Conservation (phyloP, 441 rosid species). For the Populus hybrid region DNA sequence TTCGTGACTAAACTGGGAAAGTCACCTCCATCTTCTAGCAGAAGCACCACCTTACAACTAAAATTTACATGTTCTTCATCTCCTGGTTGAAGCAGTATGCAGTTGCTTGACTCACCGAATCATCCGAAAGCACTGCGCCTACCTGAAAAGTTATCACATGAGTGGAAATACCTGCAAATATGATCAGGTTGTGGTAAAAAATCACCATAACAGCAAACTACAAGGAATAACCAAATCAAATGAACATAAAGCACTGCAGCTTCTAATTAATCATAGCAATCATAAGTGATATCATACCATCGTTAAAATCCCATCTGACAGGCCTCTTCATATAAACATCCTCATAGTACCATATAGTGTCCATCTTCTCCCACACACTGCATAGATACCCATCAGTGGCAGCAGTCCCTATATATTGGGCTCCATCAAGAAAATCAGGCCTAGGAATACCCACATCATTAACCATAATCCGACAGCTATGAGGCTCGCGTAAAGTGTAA, state of each 20-base stretch:
- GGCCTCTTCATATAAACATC: slow-evolving; percentile 17
- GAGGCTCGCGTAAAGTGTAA: slow-evolving; percentile 22
- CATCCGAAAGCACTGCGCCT: slow-evolving; percentile 24
- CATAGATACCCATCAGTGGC: slow-evolving; percentile 41
- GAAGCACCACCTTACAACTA: background rate
- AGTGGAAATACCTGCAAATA: slow-evolving; percentile 25
- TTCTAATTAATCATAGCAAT: no score
- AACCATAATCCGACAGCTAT: slow-evolving; percentile 18
- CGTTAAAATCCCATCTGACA: no score
- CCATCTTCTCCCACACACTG: slow-evolving; percentile 46
- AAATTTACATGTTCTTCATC: background rate
- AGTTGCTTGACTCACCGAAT: slow-evolving; percentile 32
- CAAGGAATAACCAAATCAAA: no score
- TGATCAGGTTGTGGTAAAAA: background rate
- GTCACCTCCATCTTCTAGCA: background rate
- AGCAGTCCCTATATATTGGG: slow-evolving; percentile 34
- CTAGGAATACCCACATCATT: slow-evolving; percentile 41
- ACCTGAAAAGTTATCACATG: slow-evolving; percentile 38
- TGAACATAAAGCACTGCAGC: no score
- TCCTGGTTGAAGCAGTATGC: slow-evolving; percentile 24
- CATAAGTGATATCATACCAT: background rate
- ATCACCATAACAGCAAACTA: background rate
- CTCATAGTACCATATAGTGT: slow-evolving; percentile 22
- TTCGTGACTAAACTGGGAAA: background rate
- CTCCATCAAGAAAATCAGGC: slow-evolving; percentile 48